Evolutionary conservation across 495 filamentous ascomycete species (phyloP).

Genomic region (Trichocladium uniseriatum): DNA sequence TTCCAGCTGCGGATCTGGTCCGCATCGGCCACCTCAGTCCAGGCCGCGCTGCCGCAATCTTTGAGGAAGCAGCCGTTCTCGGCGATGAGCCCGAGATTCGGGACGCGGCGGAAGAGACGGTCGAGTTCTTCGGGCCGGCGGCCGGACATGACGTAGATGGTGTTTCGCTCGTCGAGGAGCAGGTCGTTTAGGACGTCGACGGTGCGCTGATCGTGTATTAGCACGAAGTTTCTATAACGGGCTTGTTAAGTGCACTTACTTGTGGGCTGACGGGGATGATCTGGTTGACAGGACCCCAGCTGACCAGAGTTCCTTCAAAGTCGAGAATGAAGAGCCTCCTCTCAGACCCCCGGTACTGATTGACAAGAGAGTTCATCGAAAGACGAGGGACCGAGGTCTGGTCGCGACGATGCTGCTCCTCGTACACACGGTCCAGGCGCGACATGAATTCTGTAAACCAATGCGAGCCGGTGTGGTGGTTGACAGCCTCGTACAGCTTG

Average conservation of each 20-base stretch:
- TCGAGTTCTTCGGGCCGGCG: slow-evolving; percentile 81
- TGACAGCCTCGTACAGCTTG: slow-evolving; percentile 62
- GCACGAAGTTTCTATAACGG: background rate
- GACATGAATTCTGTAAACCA: slow-evolving; percentile 71
- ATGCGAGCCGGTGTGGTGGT: slow-evolving; percentile 68
- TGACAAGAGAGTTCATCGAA: slow-evolving; percentile 50
- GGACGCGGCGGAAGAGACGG: slow-evolving; percentile 66
- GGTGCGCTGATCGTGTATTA: slow-evolving; percentile 44
- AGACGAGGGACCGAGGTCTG: slow-evolving; percentile 77
- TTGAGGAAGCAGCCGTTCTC: slow-evolving; percentile 89
- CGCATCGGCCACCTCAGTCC: slow-evolving; percentile 65
- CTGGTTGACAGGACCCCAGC: slow-evolving; percentile 67
- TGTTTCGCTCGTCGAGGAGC: slow-evolving; percentile 63
- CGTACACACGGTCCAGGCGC: slow-evolving; percentile 60
- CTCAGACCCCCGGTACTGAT: slow-evolving; percentile 53
- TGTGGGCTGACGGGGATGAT: slow-evolving; percentile 78
- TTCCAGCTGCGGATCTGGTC: slow-evolving; percentile 66
- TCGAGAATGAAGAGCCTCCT: slow-evolving; percentile 79
- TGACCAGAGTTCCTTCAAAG: slow-evolving; percentile 84
- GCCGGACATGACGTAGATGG: slow-evolving; percentile 89
- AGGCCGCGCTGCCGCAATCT: slow-evolving; percentile 53
- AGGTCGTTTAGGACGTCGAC: slow-evolving; percentile 72
- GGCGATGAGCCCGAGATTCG: slow-evolving; percentile 74
- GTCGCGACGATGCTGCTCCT: slow-evolving; percentile 73
- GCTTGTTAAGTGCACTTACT: slow-evolving; percentile 21